Conservation (phyloP, 441 rosid genomes). For the Biscutella laevigata region DNA sequence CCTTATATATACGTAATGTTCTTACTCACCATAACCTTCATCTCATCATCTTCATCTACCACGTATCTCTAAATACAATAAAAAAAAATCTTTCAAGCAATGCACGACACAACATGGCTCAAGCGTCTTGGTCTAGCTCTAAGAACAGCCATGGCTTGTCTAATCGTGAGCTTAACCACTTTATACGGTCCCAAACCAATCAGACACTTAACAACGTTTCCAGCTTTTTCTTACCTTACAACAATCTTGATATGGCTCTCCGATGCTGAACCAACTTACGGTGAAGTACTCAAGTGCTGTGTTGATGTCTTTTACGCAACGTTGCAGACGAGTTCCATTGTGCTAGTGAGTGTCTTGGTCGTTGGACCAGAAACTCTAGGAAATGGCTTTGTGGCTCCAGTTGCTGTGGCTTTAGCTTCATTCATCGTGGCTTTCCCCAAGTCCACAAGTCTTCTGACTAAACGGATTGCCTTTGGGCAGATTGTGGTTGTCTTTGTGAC, state of each 20-base stretch:
- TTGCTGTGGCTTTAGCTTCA: slow-evolving; percentile 46
- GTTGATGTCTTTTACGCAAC: slow-evolving; percentile 43
- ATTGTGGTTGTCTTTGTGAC: slow-evolving; percentile 58
- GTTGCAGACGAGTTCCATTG: slow-evolving; percentile 35
- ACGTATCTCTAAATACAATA: background rate
- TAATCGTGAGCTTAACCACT: slow-evolving; percentile 49
- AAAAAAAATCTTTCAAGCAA: slow-evolving; percentile 2
- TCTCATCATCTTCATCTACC: slow-evolving; percentile 13
- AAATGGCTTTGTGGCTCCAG: slow-evolving; percentile 38
- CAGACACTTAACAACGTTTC: slow-evolving; percentile 30
- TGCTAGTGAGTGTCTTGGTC: slow-evolving; percentile 32
- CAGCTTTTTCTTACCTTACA: slow-evolving; percentile 62
- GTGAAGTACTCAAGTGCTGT: slow-evolving; percentile 48
- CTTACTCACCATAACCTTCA: slow-evolving; percentile 24
- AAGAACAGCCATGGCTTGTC: slow-evolving; percentile 56
- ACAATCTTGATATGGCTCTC: slow-evolving; percentile 50
- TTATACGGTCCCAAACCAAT: slow-evolving; percentile 45
- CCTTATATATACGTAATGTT: slow-evolving; percentile 26
- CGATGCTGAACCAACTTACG: slow-evolving; percentile 62
- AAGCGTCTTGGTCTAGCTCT: slow-evolving; percentile 31
- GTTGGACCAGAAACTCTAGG: slow-evolving; percentile 41
- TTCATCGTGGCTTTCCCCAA: slow-evolving; percentile 60
- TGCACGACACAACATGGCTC: slow-evolving; percentile 21
- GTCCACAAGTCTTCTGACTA: slow-evolving; percentile 47
- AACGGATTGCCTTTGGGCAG: slow-evolving; percentile 80